Conservation (phyloP, 2,329 filamentous ascomycete species). For the Beauveria sp. region DNA sequence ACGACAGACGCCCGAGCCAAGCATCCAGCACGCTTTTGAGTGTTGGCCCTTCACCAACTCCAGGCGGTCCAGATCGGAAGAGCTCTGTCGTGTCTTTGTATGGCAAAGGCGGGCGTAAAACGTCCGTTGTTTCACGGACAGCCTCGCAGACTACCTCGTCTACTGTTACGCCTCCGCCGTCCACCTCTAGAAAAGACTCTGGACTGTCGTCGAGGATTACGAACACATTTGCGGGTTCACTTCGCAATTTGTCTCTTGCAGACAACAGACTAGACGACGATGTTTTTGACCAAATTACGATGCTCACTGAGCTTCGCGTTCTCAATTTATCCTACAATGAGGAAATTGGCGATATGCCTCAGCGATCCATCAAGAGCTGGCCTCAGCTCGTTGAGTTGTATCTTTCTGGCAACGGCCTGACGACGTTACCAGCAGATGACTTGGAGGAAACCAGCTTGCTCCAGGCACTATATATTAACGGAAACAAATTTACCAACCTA, state of each 20-base stretch:
- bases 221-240: slow-evolving; percentile 80
- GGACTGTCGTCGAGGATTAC: slow-evolving; percentile 70
- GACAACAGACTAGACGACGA: slow-evolving; percentile 94
- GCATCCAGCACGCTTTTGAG: slow-evolving; percentile 69
- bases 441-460: slow-evolving; percentile 82
- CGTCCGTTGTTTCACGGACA: slow-evolving; percentile 68
- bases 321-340: slow-evolving; percentile 95
- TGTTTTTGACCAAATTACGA: slow-evolving; percentile 82
- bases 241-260: slow-evolving; percentile 78
- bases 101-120: slow-evolving; percentile 73
- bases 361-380: slow-evolving; percentile 82
- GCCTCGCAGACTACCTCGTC: slow-evolving; percentile 38
- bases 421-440: slow-evolving; percentile 85
- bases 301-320: slow-evolving; percentile 75
- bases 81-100: slow-evolving; percentile 77
- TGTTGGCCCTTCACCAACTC: slow-evolving; percentile 61
- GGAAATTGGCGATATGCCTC: slow-evolving; percentile 77
- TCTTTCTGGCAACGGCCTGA: slow-evolving; percentile 89
- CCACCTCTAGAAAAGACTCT: slow-evolving; percentile 72
- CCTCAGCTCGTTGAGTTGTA: slow-evolving; percentile 86
- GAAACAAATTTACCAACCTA: slow-evolving; percentile 94
- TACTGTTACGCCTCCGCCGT: slow-evolving; percentile 42
- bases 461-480: slow-evolving; percentile 89
- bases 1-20: slow-evolving; percentile 72
- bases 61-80: slow-evolving; percentile 58